Conservation (phyloP, 1,284 basidiomycete genomes). For the Apiotrichum siamense region DNA sequence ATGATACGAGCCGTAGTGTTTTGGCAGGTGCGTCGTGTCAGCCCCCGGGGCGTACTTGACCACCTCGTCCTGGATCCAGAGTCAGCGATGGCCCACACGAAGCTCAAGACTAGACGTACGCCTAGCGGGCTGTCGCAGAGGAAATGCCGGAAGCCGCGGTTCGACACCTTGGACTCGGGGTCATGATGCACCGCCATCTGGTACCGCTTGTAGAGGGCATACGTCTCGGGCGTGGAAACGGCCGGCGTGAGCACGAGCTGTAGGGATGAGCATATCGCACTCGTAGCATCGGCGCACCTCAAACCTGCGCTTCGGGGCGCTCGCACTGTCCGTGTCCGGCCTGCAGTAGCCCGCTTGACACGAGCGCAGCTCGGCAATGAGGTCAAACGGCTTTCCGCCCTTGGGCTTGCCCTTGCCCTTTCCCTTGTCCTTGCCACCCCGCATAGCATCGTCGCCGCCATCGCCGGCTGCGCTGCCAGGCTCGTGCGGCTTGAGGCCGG, state of each 20-base stretch:
- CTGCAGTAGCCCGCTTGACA: slow-evolving; percentile 26
- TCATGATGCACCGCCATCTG: slow-evolving; percentile 73
- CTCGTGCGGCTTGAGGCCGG: slow-evolving; percentile 7
- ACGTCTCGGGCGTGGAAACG: slow-evolving; percentile 72
- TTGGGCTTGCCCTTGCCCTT: slow-evolving; percentile 27
- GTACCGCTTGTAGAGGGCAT: slow-evolving; percentile 65
- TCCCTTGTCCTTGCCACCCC: background rate
- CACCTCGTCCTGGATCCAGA: background rate
- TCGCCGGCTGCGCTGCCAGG: background rate
- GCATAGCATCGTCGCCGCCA: background rate
- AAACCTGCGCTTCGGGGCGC: slow-evolving; percentile 28
- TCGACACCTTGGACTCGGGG: slow-evolving; percentile 49
- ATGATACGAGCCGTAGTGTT: slow-evolving; percentile 75
- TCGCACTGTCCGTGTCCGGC: no score
- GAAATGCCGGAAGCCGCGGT: slow-evolving; percentile 61
- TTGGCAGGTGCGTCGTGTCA: slow-evolving; percentile 55
- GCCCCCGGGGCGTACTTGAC: slow-evolving; percentile 12
- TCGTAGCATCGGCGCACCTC: slow-evolving; percentile 17
- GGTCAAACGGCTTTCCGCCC: slow-evolving; percentile 27
- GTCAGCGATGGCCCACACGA: background rate
- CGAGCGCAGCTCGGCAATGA: slow-evolving; percentile 26
- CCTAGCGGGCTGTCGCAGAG: slow-evolving; percentile 70
- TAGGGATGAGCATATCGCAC: background rate
- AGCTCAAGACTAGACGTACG: slow-evolving; percentile 49
- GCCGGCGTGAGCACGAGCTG: slow-evolving; percentile 63